Evolutionary conservation across 768 basidiomycete genomes (phyloP).

Genomic region (Pulveroboletus sp.): DNA sequence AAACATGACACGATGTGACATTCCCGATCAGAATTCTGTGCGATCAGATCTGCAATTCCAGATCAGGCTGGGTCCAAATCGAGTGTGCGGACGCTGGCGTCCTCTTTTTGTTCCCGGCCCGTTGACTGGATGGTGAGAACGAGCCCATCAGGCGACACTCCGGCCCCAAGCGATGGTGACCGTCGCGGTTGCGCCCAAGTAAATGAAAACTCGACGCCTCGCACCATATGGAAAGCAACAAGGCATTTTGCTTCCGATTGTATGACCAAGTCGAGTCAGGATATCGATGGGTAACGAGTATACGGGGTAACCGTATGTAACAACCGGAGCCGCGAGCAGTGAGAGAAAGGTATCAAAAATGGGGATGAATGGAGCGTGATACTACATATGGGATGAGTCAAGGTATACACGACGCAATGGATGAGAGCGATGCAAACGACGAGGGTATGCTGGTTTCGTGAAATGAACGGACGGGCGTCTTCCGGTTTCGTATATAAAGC

Average conservation of each 20-base stretch:
- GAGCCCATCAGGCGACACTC: constrained; percentile 8
- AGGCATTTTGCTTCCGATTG: constrained; percentile 10
- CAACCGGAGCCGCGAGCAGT: constrained; percentile 16
- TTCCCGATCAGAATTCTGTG: constrained; percentile 35
- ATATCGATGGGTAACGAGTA: constrained; percentile 35
- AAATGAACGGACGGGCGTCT: constrained; percentile 32
- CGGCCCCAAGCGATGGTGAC: constrained; percentile 9
- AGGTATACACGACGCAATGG: constrained; percentile 37
- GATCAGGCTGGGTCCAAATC: constrained; percentile 20
- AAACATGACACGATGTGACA: constrained; percentile 18
- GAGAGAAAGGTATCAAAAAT: constrained; percentile 34
- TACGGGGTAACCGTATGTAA: constrained; percentile 39
- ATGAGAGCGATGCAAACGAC: constrained; percentile 37
- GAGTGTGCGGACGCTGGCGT: constrained; percentile 19
- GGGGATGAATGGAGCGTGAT: constrained; percentile 32
- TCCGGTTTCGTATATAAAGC: constrained; percentile 34
- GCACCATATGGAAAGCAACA: constrained; percentile 9
- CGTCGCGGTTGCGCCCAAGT: constrained; percentile 17
- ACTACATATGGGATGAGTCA: constrained; percentile 35
- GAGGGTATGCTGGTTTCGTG: constrained; percentile 34
- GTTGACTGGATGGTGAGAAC: constrained; percentile 12
- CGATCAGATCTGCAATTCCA: constrained; percentile 28
- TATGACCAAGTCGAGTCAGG: constrained; percentile 24
- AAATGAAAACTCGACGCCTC: constrained; percentile 27
- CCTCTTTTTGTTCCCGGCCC: constrained; percentile 5